Evolutionary conservation across 2,329 filamentous ascomycete species (phyloP).

Genomic region (Lasiodiplodia sp.): DNA sequence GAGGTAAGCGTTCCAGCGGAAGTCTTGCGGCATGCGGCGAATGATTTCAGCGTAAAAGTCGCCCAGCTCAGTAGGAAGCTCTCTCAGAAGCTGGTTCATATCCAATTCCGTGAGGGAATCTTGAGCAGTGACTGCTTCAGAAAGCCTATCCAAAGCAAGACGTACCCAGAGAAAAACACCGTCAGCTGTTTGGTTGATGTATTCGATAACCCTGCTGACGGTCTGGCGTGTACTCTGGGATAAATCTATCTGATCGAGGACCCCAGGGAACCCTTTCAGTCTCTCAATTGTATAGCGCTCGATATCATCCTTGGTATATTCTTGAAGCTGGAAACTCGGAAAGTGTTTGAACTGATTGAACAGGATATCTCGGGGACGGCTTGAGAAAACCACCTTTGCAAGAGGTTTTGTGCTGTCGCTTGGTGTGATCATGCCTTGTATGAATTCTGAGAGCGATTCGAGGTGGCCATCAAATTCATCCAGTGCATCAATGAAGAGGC

Average conservation of each 20-base stretch:
- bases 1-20: background rate
- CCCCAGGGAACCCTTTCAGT: background rate
- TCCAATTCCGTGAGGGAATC: background rate
- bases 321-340: slow-evolving; percentile 29
- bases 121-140: background rate
- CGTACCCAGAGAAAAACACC: slow-evolving; percentile 30
- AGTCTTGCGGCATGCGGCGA: background rate
- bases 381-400: slow-evolving; percentile 32
- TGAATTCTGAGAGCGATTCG: background rate
- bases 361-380: slow-evolving; percentile 31
- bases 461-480: slow-evolving; percentile 18
- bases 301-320: slow-evolving; percentile 33
- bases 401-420: background rate
- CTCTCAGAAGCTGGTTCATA: background rate
- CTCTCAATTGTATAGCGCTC: slow-evolving; percentile 25
- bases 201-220: background rate
- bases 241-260: background rate
- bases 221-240: background rate
- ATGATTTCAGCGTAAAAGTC: background rate
- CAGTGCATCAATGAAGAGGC: slow-evolving; percentile 17
- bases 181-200: slow-evolving; percentile 14
- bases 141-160: slow-evolving; percentile 22
- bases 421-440: background rate
- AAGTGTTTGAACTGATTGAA: slow-evolving; percentile 29
- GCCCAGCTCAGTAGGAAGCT: slow-evolving; percentile 4